A percentile compares a stretch with the other conserved stretches of the same genome.
These are phyloP conservation scores for Chenopodium quinoa DNA, from an alignment of 148 eudicot genomes.

Conservation along the genomic window DNA sequence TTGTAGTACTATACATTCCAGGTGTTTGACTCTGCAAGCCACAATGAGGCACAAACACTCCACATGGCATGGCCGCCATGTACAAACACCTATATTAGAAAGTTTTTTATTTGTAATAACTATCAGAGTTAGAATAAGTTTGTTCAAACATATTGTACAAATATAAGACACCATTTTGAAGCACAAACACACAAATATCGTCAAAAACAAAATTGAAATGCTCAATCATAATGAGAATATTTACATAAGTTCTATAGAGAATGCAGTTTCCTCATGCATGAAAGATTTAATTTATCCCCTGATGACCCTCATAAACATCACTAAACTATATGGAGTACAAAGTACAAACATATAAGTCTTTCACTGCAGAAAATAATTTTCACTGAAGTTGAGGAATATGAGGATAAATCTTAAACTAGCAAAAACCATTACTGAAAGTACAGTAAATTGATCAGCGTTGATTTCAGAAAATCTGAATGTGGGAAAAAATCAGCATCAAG, in stretches of 20 bases:
- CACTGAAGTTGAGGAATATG: not conserved
- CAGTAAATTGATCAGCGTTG: not conserved
- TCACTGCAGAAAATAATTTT: not conserved
- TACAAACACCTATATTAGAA: conserved; percentile 12
- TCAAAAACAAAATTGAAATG: not conserved
- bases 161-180: not conserved
- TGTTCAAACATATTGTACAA: not conserved
- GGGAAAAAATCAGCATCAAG: not conserved
- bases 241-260: not conserved
- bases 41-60: conserved; percentile 21
- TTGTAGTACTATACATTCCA: conserved; percentile 18
- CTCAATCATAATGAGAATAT: not conserved
- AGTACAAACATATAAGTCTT: not conserved
- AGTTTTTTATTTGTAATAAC: not conserved
- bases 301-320: no score
- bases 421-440: not conserved
- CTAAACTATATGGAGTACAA: no score
- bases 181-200: not conserved
- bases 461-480: not conserved
- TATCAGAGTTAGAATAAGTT: not conserved
- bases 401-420: not conserved
- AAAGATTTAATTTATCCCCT: not conserved
- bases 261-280: not conserved
- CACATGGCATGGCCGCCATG: conserved; percentile 37
- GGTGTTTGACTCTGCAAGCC: conserved; percentile 20